phyloP scores from a whole-genome alignment of 1,284 basidiomycete genomes.

The Apiotrichum siamense region DNA sequence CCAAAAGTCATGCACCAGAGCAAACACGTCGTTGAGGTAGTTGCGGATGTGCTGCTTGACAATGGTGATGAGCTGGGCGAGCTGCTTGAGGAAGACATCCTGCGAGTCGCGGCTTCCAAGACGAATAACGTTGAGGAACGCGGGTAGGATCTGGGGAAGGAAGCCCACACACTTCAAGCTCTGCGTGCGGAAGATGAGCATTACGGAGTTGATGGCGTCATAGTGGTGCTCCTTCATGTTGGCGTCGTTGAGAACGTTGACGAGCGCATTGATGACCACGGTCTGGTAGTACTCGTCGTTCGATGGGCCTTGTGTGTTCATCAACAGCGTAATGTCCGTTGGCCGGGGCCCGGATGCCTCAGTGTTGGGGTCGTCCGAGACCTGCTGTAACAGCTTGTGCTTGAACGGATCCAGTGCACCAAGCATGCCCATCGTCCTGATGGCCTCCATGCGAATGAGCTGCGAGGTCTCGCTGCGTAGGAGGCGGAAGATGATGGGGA shows the following conservation, averaged over 20 bases:
- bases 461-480: slow-evolving; percentile 74
- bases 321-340: slow-evolving; percentile 55
- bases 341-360: slow-evolving; percentile 49
- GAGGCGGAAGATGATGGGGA: slow-evolving; percentile 82
- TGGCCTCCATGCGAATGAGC: slow-evolving; percentile 73
- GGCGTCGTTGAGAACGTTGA: slow-evolving; percentile 83
- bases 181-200: slow-evolving; percentile 99
- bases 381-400: slow-evolving; percentile 79
- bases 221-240: slow-evolving; percentile 79
- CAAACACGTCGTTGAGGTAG: slow-evolving; percentile 76
- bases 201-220: slow-evolving; percentile 94
- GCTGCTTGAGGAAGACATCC: slow-evolving; percentile 92
- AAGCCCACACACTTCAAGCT: slow-evolving; percentile 94
- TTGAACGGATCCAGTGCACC: slow-evolving; percentile 97
- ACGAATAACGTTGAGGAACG: slow-evolving; percentile 84
- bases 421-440: slow-evolving; percentile 91
- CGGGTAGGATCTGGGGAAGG: slow-evolving; percentile 93
- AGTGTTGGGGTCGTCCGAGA: slow-evolving; percentile 60
- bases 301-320: slow-evolving; percentile 56
- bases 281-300: slow-evolving; percentile 97
- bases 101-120: slow-evolving; percentile 71
- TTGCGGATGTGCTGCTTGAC: slow-evolving; percentile 98
- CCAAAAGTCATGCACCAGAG: slow-evolving; percentile 82
- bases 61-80: slow-evolving; percentile 91
- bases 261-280: slow-evolving; percentile 83